Conservation (phyloP, 1,139 yeast species). For the Lodderomyces beijingensis region DNA sequence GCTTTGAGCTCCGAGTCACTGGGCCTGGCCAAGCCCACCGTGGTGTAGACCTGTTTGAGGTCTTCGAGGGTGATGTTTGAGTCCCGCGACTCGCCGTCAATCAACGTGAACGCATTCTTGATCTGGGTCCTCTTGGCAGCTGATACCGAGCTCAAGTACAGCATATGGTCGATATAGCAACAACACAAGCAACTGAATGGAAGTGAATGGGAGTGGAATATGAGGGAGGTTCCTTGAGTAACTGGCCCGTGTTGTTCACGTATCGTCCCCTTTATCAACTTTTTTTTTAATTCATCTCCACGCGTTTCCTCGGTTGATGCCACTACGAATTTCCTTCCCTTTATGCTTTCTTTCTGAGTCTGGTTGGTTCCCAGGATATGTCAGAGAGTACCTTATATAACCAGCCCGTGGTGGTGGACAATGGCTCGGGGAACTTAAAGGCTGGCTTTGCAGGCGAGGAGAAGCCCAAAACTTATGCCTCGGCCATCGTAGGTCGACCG, state of each 20-base stretch:
- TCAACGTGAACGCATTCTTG: constrained; percentile 50
- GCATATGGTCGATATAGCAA: too few relatives aligned
- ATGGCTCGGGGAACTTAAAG: constrained; percentile 85
- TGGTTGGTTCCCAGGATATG: constrained; percentile 8
- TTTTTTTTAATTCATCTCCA: background rate
- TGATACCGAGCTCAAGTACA: constrained; percentile 32
- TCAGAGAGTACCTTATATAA: constrained; percentile 51
- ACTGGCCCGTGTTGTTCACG: constrained; percentile 1
- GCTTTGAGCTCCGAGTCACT: constrained; percentile 36
- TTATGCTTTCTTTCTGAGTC: background rate
- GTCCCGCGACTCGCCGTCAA: constrained; percentile 81
- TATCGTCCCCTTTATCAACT: constrained; percentile 7
- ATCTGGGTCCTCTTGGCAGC: constrained; percentile 40
- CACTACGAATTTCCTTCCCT: background rate
- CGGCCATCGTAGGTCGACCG: constrained; percentile 69
- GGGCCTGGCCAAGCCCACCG: constrained; percentile 44
- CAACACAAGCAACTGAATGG: too few relatives aligned
- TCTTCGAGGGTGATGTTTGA: constrained; percentile 61
- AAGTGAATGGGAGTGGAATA: background rate
- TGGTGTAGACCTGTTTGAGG: constrained; percentile 49
- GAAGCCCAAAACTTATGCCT: constrained; percentile 55
- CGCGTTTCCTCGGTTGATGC: background rate
- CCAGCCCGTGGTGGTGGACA: constrained; percentile 89
- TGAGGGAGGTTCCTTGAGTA: background rate
- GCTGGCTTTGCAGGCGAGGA: constrained; percentile 96